Percentiles rank a stretch among this genome's conserved stretches.
These are phyloP conservation scores for Termitomyces sp. DNA, from an alignment of 768 basidiomycete species.

Conservation along the genomic window DNA sequence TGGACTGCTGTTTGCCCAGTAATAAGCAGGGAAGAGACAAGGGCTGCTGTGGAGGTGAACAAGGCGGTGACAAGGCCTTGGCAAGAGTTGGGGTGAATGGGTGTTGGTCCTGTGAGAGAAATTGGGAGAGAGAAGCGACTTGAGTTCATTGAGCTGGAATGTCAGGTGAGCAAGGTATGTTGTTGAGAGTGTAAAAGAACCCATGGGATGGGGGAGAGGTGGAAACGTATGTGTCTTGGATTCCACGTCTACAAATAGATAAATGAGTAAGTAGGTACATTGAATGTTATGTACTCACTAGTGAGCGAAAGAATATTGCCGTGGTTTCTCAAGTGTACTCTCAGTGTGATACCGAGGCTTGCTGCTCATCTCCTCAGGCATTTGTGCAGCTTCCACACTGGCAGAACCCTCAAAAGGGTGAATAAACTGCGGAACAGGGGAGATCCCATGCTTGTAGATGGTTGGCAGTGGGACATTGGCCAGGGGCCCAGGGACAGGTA, in stretches of 20 bases:
- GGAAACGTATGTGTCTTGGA: conserved; percentile 62
- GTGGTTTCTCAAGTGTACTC: conserved; percentile 35
- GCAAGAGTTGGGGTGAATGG: too few species aligned
- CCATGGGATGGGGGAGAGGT: conserved; percentile 64
- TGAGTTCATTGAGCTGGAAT: conserved; percentile 75
- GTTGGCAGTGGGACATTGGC: conserved; percentile 65
- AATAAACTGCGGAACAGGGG: too few species aligned
- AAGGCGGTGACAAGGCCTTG: too few species aligned
- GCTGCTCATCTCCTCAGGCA: conserved; percentile 47
- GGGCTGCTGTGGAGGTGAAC: conserved; percentile 27
- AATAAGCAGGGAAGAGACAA: conserved; percentile 14
- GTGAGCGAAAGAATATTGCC: conserved; percentile 20
- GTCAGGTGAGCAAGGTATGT: conserved; percentile 66
- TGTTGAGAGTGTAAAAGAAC: conserved; percentile 57
- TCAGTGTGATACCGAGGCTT: conserved; percentile 48
- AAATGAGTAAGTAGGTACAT: conserved; percentile 34
- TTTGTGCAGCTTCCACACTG: conserved; percentile 72
- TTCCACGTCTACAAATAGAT: conserved; percentile 33
- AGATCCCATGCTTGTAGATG: too few species aligned
- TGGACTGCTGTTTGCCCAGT: conserved; percentile 7
- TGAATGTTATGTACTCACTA: too few species aligned
- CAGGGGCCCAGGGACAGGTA: conserved; percentile 24
- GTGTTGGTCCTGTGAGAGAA: conserved; percentile 72
- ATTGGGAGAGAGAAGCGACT: conserved; percentile 74
- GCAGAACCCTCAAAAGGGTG: conserved; percentile 70